These are phyloP conservation scores for Coleophoma crateriformis DNA, from an alignment of 2,329 filamentous ascomycete genomes.

Conservation along the genomic window DNA sequence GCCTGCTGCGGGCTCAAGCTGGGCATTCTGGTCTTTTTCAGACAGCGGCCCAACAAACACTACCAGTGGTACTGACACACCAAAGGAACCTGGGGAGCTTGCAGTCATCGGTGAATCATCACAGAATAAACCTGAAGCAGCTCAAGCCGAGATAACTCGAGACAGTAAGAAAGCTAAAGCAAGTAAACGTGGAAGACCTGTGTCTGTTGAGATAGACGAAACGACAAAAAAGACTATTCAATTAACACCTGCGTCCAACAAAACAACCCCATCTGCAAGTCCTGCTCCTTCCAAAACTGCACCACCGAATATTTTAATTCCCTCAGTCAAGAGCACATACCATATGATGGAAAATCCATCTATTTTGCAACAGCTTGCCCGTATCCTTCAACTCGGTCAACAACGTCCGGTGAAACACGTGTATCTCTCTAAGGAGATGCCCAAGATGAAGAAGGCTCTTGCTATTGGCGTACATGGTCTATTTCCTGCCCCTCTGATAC, in stretches of 20 bases:
- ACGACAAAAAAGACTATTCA: slow-evolving; percentile 7
- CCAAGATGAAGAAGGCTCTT: slow-evolving; percentile 76
- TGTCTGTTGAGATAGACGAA: slow-evolving; percentile 18
- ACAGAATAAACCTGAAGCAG: slow-evolving; percentile 38
- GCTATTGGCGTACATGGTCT: slow-evolving; percentile 94
- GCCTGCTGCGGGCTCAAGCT: slow-evolving; percentile 54
- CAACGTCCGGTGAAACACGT: slow-evolving; percentile 64
- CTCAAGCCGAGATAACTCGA: slow-evolving; percentile 11
- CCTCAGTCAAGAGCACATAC: slow-evolving; percentile 66
- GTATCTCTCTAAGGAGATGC: slow-evolving; percentile 61
- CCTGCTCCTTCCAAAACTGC: slow-evolving; percentile 22
- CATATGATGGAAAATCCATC: slow-evolving; percentile 61
- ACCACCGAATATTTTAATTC: slow-evolving; percentile 60
- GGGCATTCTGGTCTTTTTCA: slow-evolving; percentile 71
- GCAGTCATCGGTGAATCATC: slow-evolving; percentile 53
- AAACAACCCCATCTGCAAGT: slow-evolving; percentile 11
- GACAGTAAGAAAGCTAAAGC: slow-evolving; percentile 15
- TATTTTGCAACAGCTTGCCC: slow-evolving; percentile 60
- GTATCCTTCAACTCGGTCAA: slow-evolving; percentile 50
- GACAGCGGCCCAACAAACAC: slow-evolving; percentile 22
- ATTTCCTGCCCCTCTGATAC: slow-evolving; percentile 80
- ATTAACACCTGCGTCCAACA: slow-evolving; percentile 9
- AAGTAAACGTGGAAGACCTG: slow-evolving; percentile 16
- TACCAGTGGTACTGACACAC: slow-evolving; percentile 1
- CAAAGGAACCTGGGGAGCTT: slow-evolving; percentile 33